Percentiles rank a stretch among this genome's conserved stretches.
Conservation (phyloP, 2,329 filamentous ascomycete species). For the Mycosphaerella arachidis region DNA sequence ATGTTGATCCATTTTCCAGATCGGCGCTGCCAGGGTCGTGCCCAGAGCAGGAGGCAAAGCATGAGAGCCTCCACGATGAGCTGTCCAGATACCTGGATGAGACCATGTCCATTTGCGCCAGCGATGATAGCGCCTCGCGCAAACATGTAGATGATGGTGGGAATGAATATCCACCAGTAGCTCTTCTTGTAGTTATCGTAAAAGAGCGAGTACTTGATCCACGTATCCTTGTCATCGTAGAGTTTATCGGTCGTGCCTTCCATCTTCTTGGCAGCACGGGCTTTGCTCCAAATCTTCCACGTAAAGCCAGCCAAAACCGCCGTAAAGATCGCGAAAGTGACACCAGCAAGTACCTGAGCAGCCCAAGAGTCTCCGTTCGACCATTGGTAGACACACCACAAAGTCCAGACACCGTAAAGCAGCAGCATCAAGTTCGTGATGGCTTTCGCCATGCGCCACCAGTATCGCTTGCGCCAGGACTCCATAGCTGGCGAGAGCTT, state of each 20-base stretch:
- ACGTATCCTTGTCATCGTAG: constrained; percentile 84
- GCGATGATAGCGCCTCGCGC: constrained; percentile 83
- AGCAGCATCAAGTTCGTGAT: constrained; percentile 87
- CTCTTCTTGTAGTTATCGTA: constrained; percentile 92
- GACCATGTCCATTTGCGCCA: constrained; percentile 76
- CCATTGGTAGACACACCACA: constrained; percentile 96
- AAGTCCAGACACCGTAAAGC: constrained; percentile 88
- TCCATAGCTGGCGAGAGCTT: constrained; percentile 74
- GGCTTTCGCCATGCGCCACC: constrained; percentile 83
- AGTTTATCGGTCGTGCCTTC: constrained; percentile 70
- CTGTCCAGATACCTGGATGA: constrained; percentile 74
- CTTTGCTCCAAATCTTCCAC: constrained; percentile 75
- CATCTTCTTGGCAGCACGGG: constrained; percentile 65
- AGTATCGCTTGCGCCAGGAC: constrained; percentile 92
- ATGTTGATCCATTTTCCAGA: constrained; percentile 93
- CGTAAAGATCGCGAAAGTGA: constrained; percentile 79
- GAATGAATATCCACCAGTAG: constrained; percentile 97
- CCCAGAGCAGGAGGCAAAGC: constrained; percentile 75
- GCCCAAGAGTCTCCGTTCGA: constrained; percentile 91
- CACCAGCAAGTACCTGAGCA: constrained; percentile 74
- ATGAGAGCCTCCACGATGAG: constrained; percentile 76
- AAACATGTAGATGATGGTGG: constrained; percentile 84
- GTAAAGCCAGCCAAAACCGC: constrained; percentile 75
- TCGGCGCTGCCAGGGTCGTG: constrained; percentile 78
- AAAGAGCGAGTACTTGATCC: constrained; percentile 95